phyloP scores from a whole-genome alignment of 2,329 filamentous ascomycete genomes.

The Harringtonia aguacate region DNA sequence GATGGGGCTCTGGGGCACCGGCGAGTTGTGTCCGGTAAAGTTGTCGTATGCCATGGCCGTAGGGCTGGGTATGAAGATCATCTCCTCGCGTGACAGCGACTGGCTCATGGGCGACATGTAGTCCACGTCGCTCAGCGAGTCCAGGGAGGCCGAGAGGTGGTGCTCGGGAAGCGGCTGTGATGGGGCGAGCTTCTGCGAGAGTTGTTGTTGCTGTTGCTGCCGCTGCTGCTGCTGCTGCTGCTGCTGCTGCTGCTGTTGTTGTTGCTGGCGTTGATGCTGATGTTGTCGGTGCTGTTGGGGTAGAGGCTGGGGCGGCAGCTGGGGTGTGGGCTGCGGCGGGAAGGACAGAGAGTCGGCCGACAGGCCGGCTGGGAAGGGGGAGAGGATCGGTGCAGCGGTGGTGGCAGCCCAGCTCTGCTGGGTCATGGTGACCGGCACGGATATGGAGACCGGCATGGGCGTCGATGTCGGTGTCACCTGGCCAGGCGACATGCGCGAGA shows the following conservation, averaged over 20 bases:
- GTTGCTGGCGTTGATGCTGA: conserved; percentile 2
- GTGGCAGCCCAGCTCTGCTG: conserved; percentile 7
- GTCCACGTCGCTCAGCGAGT: conserved; percentile 51
- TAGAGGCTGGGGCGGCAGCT: conserved; percentile 1
- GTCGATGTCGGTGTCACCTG: conserved; percentile 1
- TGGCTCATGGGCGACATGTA: conserved; percentile 49
- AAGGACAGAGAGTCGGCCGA: conserved; percentile 3
- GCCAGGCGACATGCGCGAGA: conserved; percentile 28
- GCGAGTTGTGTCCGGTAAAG: conserved; percentile 41
- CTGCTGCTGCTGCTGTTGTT: neutral
- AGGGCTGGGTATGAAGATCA: conserved; percentile 45
- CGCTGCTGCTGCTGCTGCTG: neutral
- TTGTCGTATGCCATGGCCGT: conserved; percentile 43
- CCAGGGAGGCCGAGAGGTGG: conserved; percentile 42
- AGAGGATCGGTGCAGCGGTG: conserved; percentile 1
- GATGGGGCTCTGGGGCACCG: conserved; percentile 44
- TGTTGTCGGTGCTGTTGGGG: conserved; percentile 3
- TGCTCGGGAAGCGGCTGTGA: conserved; percentile 30
- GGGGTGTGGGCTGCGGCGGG: neutral
- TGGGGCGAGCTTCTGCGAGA: conserved; percentile 18
- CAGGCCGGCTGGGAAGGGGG: conserved; percentile 8
- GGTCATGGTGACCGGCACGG: conserved; percentile 5
- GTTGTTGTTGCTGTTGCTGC: neutral
- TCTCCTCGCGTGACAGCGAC: conserved; percentile 41
- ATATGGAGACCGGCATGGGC: conserved; percentile 6